A percentile compares a stretch with the other conserved stretches of the same genome.
Conservation (phyloP, 1,284 basidiomycete genomes). For the Taiwanofungus camphoratus region DNA sequence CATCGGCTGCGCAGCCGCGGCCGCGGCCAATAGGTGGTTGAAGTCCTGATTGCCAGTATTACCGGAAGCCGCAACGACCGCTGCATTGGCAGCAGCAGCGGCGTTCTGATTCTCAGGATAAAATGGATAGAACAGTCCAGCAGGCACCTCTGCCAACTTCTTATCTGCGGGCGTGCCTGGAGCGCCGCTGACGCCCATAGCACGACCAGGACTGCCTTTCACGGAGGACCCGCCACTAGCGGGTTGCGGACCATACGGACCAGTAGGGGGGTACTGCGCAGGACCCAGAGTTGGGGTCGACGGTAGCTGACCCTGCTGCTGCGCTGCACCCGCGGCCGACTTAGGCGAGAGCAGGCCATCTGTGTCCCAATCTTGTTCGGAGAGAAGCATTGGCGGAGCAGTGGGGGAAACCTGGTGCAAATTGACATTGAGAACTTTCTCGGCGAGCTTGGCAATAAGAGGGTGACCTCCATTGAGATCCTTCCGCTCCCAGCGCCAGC, state of each 20-base stretch:
- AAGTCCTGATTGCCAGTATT: conserved; percentile 36
- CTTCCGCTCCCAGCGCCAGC: conserved; percentile 83
- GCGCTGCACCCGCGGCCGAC: conserved; percentile 5
- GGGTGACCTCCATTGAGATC: conserved; percentile 72
- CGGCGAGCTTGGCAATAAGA: conserved; percentile 72
- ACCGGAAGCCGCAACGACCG: conserved; percentile 11
- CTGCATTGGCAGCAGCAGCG: conserved; percentile 18
- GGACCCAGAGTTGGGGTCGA: conserved; percentile 24
- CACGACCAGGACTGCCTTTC: conserved; percentile 13
- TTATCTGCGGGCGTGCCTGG: conserved; percentile 18
- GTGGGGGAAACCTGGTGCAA: conserved; percentile 56
- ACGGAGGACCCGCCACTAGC: conserved; percentile 5
- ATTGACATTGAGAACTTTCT: conserved; percentile 67
- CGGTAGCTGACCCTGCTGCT: conserved; percentile 15
- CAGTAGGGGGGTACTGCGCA: conserved; percentile 19
- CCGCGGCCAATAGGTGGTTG: conserved; percentile 47
- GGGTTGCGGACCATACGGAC: conserved; percentile 13
- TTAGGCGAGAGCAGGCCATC: conserved; percentile 30
- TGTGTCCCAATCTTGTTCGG: conserved; percentile 67
- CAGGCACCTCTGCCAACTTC: conserved; percentile 54
- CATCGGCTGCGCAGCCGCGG: conserved; percentile 40
- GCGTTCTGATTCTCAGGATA: conserved; percentile 47
- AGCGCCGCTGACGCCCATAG: conserved; percentile 3
- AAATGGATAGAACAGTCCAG: conserved; percentile 68
- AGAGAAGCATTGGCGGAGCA: conserved; percentile 50